Conservation (phyloP, 495 filamentous ascomycete genomes). For the Achaetomiella virescens region DNA sequence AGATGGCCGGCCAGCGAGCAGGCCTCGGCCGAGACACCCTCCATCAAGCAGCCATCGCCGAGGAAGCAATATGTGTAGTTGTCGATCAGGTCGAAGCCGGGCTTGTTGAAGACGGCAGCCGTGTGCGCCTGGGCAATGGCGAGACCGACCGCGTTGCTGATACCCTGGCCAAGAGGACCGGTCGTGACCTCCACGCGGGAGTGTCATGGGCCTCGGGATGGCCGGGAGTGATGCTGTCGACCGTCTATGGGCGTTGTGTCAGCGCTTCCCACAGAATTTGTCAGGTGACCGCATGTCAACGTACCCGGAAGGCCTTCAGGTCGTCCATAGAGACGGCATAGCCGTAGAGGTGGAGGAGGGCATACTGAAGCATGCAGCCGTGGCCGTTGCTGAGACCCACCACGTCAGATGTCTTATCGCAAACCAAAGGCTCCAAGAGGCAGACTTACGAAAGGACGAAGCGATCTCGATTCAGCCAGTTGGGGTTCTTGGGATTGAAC, state of each 20-base stretch:
- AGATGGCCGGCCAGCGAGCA: conserved; percentile 89
- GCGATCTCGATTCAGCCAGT: conserved; percentile 94
- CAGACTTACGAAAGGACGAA: conserved; percentile 97
- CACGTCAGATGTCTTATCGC: background rate
- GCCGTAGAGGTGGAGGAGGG: conserved; percentile 93
- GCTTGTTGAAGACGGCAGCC: conserved; percentile 92
- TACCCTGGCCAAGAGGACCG: conserved; percentile 92
- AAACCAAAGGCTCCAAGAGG: background rate
- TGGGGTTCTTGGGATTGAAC: conserved; percentile 98
- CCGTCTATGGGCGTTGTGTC: conserved; percentile 44
- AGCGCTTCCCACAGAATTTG: conserved; percentile 2
- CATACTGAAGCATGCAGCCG: conserved; percentile 99
- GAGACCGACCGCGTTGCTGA: conserved; percentile 91
- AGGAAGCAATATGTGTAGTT: conserved; percentile 97
- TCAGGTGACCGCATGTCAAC: conserved; percentile 28
- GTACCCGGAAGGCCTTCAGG: conserved; percentile 90
- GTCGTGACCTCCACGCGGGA: conserved; percentile 94
- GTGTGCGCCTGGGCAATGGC: conserved; percentile 92
- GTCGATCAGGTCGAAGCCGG: conserved; percentile 82
- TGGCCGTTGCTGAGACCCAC: conserved; percentile 73
- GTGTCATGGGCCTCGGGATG: conserved; percentile 97
- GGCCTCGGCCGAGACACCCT: conserved; percentile 93
- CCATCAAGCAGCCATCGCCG: conserved; percentile 97
- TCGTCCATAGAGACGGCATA: conserved; percentile 82
- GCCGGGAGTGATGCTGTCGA: conserved; percentile 93